A percentile compares a stretch with the other conserved stretches of the same genome.
These are phyloP conservation scores for Austroboletus eburneus DNA, from an alignment of 768 basidiomycete species.

Conservation along the genomic window DNA sequence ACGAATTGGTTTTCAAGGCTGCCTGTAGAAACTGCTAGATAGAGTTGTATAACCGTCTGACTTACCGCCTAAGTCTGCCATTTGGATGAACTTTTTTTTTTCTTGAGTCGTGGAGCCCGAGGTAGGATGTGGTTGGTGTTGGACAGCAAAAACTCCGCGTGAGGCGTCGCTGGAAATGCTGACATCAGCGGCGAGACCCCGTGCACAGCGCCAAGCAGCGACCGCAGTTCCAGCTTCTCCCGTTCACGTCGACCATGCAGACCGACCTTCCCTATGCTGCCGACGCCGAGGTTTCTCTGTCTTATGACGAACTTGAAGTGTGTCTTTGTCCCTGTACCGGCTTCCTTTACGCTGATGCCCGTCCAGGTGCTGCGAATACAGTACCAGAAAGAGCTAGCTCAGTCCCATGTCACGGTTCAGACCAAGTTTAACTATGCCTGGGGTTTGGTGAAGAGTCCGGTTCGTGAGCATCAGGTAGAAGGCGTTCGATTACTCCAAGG, in stretches of 20 bases:
- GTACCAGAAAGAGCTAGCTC: constrained; percentile 82
- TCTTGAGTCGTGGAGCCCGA: constrained; percentile 7
- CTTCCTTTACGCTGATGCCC: not conserved
- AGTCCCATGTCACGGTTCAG: constrained; percentile 85
- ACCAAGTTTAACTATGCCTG: constrained; percentile 98
- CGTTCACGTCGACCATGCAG: constrained; percentile 40
- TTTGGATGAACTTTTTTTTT: constrained; percentile 20
- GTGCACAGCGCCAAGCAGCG: constrained; percentile 6
- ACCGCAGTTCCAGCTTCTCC: constrained; percentile 14
- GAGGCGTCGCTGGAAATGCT: constrained; percentile 9
- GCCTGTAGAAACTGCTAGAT: constrained; percentile 25
- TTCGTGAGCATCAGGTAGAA: constrained; percentile 82
- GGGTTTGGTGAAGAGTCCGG: constrained; percentile 92
- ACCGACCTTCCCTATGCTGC: constrained; percentile 95
- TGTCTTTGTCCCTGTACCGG: not conserved
- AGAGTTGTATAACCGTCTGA: constrained; percentile 13
- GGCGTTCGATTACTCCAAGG: constrained; percentile 92
- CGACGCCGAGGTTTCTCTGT: constrained; percentile 84
- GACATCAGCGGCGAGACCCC: constrained; percentile 25
- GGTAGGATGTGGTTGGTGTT: constrained; percentile 23
- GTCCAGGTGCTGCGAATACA: constrained; percentile 76
- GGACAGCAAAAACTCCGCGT: constrained; percentile 21
- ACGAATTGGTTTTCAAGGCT: constrained; percentile 27
- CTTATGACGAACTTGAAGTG: constrained; percentile 89
- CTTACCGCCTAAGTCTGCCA: constrained; percentile 60